Percentiles rank a stretch among this genome's conserved stretches.
Conservation (phyloP, 495 filamentous ascomycete species). For the Hapsidospora chrysogenum region DNA sequence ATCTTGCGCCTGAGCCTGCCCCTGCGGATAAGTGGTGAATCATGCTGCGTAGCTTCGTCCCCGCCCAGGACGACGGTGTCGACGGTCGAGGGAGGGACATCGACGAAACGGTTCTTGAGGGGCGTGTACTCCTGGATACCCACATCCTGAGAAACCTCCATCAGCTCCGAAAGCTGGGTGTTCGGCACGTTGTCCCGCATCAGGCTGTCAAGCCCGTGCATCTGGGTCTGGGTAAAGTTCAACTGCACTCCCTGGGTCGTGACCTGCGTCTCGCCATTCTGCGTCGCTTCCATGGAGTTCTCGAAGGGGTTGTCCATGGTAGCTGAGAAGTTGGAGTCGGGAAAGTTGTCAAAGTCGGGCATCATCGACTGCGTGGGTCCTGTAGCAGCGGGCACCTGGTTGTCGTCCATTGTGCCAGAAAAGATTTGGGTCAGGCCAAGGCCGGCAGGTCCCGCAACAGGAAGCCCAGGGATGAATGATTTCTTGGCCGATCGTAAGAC, state of each 20-base stretch:
- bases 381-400: conserved; percentile 18
- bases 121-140: conserved; percentile 48
- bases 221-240: conserved; percentile 35
- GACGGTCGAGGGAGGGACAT: conserved; percentile 47
- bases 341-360: conserved; percentile 23
- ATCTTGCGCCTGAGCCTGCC: conserved; percentile 38
- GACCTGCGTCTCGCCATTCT: conserved; percentile 26
- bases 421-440: conserved; percentile 83
- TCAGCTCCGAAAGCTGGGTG: conserved; percentile 42
- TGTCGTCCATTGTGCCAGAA: conserved; percentile 73
- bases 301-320: conserved; percentile 26
- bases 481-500: conserved; percentile 39
- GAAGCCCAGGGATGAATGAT: conserved; percentile 42
- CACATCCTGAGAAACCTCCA: conserved; percentile 74
- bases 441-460: conserved; percentile 34
- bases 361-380: conserved; percentile 12
- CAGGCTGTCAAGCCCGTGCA: conserved; percentile 32
- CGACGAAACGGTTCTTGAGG: conserved; percentile 43
- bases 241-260: conserved; percentile 31
- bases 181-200: conserved; percentile 20
- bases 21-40: conserved; percentile 45
- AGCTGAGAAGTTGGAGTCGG: conserved; percentile 30
- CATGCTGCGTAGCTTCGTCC: conserved; percentile 15
- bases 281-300: conserved; percentile 48
- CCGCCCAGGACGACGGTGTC: conserved; percentile 45